Evolutionary conservation across 768 basidiomycete species (phyloP).

Genomic region (Daedaleopsis sinensis): DNA sequence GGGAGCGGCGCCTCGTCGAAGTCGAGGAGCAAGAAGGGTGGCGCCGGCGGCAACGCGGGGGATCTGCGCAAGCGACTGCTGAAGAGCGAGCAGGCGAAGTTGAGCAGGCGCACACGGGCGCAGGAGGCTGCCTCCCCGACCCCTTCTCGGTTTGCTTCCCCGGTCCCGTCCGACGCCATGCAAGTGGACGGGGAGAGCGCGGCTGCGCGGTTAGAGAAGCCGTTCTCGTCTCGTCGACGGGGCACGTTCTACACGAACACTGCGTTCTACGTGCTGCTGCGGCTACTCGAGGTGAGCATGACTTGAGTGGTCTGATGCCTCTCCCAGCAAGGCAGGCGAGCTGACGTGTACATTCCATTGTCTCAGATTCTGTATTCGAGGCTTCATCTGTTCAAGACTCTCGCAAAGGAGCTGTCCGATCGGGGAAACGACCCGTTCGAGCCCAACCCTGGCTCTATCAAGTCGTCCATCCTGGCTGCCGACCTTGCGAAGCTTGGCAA

Average conservation of each 20-base stretch:
- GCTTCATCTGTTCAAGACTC: slow-evolving; percentile 76
- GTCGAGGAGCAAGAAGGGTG: slow-evolving; percentile 39
- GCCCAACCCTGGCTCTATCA: slow-evolving; percentile 40
- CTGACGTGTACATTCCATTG: neutral
- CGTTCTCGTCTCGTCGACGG: slow-evolving; percentile 43
- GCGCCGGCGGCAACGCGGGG: slow-evolving; percentile 35
- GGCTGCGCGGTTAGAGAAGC: slow-evolving; percentile 26
- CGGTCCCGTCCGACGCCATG: slow-evolving; percentile 50
- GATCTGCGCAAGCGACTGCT: slow-evolving; percentile 80
- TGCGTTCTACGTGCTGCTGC: slow-evolving; percentile 81
- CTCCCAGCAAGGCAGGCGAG: neutral
- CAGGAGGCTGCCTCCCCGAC: slow-evolving; percentile 57
- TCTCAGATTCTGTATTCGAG: slow-evolving; percentile 83
- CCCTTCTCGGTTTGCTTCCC: slow-evolving; percentile 64
- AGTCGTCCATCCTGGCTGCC: slow-evolving; percentile 39
- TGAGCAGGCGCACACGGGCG: slow-evolving; percentile 61
- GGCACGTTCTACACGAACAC: slow-evolving; percentile 88
- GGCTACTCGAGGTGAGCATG: slow-evolving; percentile 77
- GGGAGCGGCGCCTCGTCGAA: slow-evolving; percentile 33
- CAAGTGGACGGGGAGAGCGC: slow-evolving; percentile 35
- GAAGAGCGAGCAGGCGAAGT: slow-evolving; percentile 84
- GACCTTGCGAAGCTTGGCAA: slow-evolving; percentile 23
- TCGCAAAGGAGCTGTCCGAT: slow-evolving; percentile 51
- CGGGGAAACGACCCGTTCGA: slow-evolving; percentile 27
- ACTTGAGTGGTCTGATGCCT: no score